phyloP scores from a whole-genome alignment of 2,329 filamentous ascomycete species.

The Paracamarosporium sp. region DNA sequence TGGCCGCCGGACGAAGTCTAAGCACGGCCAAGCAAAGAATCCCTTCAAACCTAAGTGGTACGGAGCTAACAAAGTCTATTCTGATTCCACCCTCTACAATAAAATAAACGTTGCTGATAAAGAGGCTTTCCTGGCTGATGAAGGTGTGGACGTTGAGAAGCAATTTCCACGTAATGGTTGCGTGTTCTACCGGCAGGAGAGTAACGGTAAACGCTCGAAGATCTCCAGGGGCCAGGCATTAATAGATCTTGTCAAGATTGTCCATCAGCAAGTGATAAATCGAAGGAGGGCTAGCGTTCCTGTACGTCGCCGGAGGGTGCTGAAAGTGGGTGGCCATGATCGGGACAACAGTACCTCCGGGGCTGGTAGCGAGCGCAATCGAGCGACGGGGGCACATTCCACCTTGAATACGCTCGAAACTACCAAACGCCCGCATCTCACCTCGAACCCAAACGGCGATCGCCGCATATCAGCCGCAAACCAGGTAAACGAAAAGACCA shows the following conservation, averaged over 20 bases:
- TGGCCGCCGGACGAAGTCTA: neutral
- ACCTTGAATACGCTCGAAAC: no score
- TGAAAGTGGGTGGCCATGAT: neutral
- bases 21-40: neutral
- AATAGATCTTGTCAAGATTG: neutral
- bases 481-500: no score
- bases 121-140: neutral
- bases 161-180: no score
- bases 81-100: neutral
- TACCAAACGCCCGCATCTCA: no score
- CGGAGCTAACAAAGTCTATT: neutral
- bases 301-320: neutral
- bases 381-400: no score
- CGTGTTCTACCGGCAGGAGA: no score
- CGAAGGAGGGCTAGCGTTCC: neutral
- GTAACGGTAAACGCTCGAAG: neutral
- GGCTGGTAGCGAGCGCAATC: no score
- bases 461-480: no score
- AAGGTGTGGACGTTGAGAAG: neutral
- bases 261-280: neutral
- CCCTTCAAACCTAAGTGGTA: neutral
- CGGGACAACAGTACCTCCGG: no score
- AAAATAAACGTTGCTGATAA: neutral
- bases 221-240: neutral
- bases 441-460: no score